Conservation (phyloP, 1,139 yeast genomes). For the Blastobotrys ciferrii region DNA sequence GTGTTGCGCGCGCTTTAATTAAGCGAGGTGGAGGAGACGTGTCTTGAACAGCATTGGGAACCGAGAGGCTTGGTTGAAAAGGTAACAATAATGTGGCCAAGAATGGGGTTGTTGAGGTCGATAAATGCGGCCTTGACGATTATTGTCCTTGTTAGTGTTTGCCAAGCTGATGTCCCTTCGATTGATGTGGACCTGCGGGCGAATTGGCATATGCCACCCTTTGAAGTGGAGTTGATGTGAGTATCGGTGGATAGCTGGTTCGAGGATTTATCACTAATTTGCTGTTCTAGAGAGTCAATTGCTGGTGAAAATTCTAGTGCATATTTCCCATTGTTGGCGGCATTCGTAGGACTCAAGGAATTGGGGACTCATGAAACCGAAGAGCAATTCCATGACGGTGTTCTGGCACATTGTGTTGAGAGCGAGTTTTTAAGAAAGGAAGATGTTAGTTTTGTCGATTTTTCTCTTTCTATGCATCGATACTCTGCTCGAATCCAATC, state of each 20-base stretch:
- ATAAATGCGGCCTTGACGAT: background rate
- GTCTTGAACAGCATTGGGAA: too few relatives aligned
- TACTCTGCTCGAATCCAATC: constrained; percentile 63
- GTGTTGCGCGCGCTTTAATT: too few relatives aligned
- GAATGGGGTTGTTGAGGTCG: background rate
- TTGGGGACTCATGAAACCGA: constrained; percentile 37
- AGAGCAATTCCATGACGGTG: constrained; percentile 40
- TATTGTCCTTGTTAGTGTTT: background rate
- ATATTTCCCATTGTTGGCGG: constrained; percentile 48
- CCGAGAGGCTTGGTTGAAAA: too few relatives aligned
- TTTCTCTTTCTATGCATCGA: constrained; percentile 52
- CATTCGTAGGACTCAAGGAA: constrained; percentile 36
- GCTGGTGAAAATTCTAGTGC: constrained; percentile 49
- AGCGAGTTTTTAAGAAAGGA: constrained; percentile 24
- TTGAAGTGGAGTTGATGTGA: constrained; percentile 47
- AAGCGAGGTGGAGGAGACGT: background rate
- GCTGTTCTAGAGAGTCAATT: constrained; percentile 46
- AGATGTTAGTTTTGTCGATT: constrained; percentile 44
- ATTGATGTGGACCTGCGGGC: constrained; percentile 30
- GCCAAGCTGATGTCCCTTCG: background rate
- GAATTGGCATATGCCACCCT: constrained; percentile 41
- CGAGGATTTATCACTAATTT: constrained; percentile 43
- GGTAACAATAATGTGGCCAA: background rate
- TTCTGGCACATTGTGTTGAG: constrained; percentile 38
- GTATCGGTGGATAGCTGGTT: constrained; percentile 22